Conservation (phyloP, 1,139 yeast species). For the Taphrina sp. region DNA sequence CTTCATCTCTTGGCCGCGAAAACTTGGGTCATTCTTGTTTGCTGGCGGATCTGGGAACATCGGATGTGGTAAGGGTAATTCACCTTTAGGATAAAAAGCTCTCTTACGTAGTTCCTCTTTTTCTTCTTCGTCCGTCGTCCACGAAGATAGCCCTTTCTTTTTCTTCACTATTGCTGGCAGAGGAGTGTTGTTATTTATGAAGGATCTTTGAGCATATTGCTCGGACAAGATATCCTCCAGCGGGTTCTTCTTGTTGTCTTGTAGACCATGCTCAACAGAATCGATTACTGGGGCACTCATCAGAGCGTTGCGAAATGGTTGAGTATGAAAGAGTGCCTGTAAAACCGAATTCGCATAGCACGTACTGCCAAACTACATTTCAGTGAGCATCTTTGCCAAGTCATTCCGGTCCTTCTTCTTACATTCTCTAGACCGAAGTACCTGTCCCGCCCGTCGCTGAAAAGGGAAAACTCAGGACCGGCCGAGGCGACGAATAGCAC, state of each 20-base stretch:
- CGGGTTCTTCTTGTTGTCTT: not conserved
- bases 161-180: constrained; percentile 13
- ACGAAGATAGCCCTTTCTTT: constrained; percentile 24
- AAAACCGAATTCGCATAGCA: constrained; percentile 87
- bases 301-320: constrained; percentile 63
- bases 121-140: constrained; percentile 27
- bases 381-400: not conserved
- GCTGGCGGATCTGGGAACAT: constrained; percentile 27
- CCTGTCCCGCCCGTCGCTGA: constrained; percentile 45
- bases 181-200: constrained; percentile 12
- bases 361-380: constrained; percentile 57
- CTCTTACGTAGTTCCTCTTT: constrained; percentile 23
- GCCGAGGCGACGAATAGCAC: not conserved
- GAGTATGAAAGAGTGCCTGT: constrained; percentile 79
- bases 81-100: constrained; percentile 17
- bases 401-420: not conserved
- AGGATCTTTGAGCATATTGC: constrained; percentile 26
- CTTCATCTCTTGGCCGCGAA: constrained; percentile 29
- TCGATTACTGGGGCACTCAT: constrained; percentile 40
- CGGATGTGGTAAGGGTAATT: constrained; percentile 15
- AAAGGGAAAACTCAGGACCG: constrained; percentile 14
- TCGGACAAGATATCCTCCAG: constrained; percentile 17
- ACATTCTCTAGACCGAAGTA: constrained; percentile 86
- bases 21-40: constrained; percentile 1
- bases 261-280: not conserved